Evolutionary conservation across 2,329 filamentous ascomycete genomes (phyloP).

Genomic region (Cyphellophora europaea): DNA sequence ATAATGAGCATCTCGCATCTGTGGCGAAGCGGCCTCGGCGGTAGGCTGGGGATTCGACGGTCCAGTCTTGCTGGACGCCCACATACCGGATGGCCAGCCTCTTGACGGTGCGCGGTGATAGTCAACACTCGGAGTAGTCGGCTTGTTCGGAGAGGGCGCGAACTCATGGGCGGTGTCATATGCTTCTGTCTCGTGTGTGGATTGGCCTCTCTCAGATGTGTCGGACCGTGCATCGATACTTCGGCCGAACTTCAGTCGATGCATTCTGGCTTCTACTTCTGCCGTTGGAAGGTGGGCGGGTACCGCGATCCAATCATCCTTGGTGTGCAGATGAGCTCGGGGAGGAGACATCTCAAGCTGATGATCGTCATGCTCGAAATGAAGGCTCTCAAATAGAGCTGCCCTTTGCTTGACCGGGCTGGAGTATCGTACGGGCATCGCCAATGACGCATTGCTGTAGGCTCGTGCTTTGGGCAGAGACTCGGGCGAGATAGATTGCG

Average conservation of each 20-base stretch:
- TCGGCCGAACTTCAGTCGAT: conserved; percentile 11
- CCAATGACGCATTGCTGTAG: neutral
- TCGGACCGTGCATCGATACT: conserved; percentile 10
- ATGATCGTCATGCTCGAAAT: conserved; percentile 3
- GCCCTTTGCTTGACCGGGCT: conserved; percentile 15
- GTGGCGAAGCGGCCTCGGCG: neutral
- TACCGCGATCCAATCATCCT: neutral
- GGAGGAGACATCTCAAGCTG: conserved; percentile 4
- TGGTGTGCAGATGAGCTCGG: conserved; percentile 1
- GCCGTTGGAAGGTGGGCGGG: neutral
- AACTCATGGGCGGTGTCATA: no score
- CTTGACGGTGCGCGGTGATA: conserved; percentile 7
- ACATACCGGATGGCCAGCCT: conserved; percentile 13
- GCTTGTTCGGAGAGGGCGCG: neutral
- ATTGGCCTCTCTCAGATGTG: conserved; percentile 13
- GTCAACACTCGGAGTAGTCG: conserved; percentile 1
- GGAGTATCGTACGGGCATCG: conserved; percentile 3
- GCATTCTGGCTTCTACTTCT: conserved; percentile 5
- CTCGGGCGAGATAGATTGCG: no score
- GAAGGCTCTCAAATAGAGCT: conserved; percentile 15
- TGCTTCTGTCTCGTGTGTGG: conserved; percentile 9
- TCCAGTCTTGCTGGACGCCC: conserved; percentile 10
- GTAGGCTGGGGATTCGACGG: conserved; percentile 7
- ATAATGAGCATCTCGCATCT: conserved; percentile 7
- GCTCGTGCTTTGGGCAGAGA: no score